phyloP scores from a whole-genome alignment of 768 basidiomycete species.

The Hygrophorus pudorinus region DNA sequence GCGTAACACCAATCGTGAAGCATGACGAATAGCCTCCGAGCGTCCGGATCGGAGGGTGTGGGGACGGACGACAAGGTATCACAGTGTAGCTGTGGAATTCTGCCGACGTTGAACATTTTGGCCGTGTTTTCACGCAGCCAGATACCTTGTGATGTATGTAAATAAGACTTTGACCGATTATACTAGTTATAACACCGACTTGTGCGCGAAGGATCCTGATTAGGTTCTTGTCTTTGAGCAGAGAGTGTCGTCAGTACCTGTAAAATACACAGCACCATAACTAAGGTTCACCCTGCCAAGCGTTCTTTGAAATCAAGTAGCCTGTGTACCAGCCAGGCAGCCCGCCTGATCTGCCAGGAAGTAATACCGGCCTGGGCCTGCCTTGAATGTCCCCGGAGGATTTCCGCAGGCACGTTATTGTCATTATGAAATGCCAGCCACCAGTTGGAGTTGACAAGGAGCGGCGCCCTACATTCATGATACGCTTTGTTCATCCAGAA shows the following conservation, averaged over 20 bases:
- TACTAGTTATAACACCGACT: constrained; percentile 27
- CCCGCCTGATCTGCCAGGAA: constrained; percentile 77
- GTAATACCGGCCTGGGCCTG: constrained; percentile 40
- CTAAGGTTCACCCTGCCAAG: constrained; percentile 43
- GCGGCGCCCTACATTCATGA: constrained; percentile 75
- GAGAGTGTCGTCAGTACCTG: constrained; percentile 8
- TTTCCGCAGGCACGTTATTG: constrained; percentile 40
- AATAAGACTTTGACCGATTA: neutral
- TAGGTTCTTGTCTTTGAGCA: constrained; percentile 49
- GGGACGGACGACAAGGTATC: constrained; percentile 53
- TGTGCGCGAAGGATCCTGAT: constrained; percentile 62
- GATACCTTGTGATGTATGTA: constrained; percentile 26
- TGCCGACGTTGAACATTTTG: constrained; percentile 66
- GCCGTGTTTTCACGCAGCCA: constrained; percentile 54
- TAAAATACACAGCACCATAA: neutral
- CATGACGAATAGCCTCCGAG: constrained; percentile 59
- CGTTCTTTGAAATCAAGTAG: constrained; percentile 63
- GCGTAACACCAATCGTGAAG: constrained; percentile 74
- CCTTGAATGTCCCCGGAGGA: constrained; percentile 26
- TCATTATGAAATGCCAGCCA: constrained; percentile 86
- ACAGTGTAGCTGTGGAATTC: constrained; percentile 58
- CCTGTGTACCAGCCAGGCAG: constrained; percentile 72
- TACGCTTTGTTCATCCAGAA: constrained; percentile 88
- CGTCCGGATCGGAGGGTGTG: constrained; percentile 30
- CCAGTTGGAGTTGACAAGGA: constrained; percentile 92